phyloP scores from a whole-genome alignment of 495 filamentous ascomycete species.

The Penicillium angulare region DNA sequence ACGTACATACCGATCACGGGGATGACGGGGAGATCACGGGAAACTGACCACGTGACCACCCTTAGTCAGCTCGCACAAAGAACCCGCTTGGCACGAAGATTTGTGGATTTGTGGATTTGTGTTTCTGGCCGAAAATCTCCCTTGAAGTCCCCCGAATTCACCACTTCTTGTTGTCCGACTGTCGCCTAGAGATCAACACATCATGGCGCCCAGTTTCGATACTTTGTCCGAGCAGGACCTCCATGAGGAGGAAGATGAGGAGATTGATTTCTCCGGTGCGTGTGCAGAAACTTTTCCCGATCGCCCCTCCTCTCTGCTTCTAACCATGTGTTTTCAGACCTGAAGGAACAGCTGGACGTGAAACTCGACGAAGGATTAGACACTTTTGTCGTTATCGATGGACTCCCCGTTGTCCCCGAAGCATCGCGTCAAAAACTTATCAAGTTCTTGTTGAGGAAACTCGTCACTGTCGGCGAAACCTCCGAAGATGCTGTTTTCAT shows the following conservation, averaged over 20 bases:
- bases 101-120: conserved; percentile 32
- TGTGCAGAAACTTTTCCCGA: conserved; percentile 16
- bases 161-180: conserved; percentile 21
- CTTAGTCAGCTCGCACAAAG: conserved; percentile 29
- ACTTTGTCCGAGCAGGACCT: conserved; percentile 75
- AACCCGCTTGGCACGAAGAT: conserved; percentile 29
- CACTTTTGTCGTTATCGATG: conserved; percentile 92
- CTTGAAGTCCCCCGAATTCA: conserved; percentile 19
- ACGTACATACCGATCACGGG: neutral
- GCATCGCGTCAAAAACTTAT: conserved; percentile 85
- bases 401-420: conserved; percentile 78
- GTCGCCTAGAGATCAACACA: conserved; percentile 30
- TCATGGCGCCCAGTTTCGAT: conserved; percentile 73
- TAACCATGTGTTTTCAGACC: conserved; percentile 57
- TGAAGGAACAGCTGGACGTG: conserved; percentile 89
- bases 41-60: neutral
- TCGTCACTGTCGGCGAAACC: conserved; percentile 78
- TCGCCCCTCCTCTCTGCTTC: conserved; percentile 31
- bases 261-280: conserved; percentile 85
- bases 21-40: neutral
- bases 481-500: conserved; percentile 87
- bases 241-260: conserved; percentile 83
- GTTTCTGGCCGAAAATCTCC: conserved; percentile 38
- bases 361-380: conserved; percentile 94
- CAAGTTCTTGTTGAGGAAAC: conserved; percentile 90